phyloP scores from a whole-genome alignment of 108 stramenopile species.

The Cyclostephanos tholiformis region DNA sequence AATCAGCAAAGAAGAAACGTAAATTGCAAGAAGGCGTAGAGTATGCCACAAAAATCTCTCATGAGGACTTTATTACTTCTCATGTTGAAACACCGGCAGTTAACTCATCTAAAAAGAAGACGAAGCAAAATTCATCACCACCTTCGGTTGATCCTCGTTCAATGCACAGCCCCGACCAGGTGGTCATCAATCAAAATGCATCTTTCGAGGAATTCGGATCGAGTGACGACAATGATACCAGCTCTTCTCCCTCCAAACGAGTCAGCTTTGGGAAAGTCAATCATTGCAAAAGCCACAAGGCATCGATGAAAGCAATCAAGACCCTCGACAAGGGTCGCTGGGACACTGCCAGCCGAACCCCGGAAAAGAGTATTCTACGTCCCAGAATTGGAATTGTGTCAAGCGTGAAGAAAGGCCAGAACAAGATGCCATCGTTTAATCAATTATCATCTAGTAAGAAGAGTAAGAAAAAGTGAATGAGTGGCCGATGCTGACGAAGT shows the following conservation, averaged over 20 bases:
- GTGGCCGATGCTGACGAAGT: background rate
- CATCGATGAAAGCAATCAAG: slow-evolving; percentile 79
- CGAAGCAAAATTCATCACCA: slow-evolving; percentile 55
- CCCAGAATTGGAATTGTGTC: background rate
- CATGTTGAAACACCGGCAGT: slow-evolving; percentile 43
- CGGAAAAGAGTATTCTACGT: slow-evolving; percentile 78
- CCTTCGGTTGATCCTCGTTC: slow-evolving; percentile 37
- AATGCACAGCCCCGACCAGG: slow-evolving; percentile 19
- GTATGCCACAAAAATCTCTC: background rate
- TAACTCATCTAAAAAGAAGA: slow-evolving; percentile 31
- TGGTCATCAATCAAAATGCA: slow-evolving; percentile 17
- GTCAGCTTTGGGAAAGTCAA: slow-evolving; percentile 75
- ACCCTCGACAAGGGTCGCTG: slow-evolving; percentile 51
- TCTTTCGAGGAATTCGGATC: slow-evolving; percentile 22
- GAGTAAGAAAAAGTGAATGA: slow-evolving; percentile 4
- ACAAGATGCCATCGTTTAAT: background rate
- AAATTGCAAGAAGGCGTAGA: slow-evolving; percentile 20
- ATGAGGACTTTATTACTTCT: background rate
- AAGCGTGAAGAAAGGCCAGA: slow-evolving; percentile 14
- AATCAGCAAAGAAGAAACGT: slow-evolving; percentile 21
- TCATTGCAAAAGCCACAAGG: slow-evolving; percentile 76
- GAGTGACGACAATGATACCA: background rate
- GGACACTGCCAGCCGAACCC: slow-evolving; percentile 49
- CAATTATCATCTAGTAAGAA: slow-evolving; percentile 5
- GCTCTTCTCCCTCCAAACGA: slow-evolving; percentile 39